Conservation (phyloP, 495 filamentous ascomycete genomes). For the Penicilliopsis zonata region DNA sequence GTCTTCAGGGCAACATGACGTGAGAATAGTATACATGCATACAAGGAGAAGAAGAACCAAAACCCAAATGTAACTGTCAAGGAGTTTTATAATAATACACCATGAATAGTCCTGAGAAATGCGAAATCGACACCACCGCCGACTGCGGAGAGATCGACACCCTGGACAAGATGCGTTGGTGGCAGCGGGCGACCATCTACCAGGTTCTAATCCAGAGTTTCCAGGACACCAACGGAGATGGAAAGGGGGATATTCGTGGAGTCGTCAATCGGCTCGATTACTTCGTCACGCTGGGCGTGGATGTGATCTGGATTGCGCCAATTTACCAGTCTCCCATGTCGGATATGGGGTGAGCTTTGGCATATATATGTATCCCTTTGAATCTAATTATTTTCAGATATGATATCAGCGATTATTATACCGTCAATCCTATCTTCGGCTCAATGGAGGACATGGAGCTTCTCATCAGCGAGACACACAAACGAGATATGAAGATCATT, state of each 20-base stretch:
- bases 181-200: slow-evolving; percentile 34
- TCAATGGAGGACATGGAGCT: slow-evolving; percentile 41
- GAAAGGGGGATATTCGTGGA: slow-evolving; percentile 43
- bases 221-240: slow-evolving; percentile 42
- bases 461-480: slow-evolving; percentile 31
- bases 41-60: too few species aligned
- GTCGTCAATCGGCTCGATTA: slow-evolving; percentile 42
- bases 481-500: slow-evolving; percentile 43
- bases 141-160: slow-evolving; percentile 2
- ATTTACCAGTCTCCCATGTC: slow-evolving; percentile 41
- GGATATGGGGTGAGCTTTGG: slow-evolving; percentile 19
- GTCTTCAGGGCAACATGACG: too few species aligned
- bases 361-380: too few species aligned
- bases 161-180: slow-evolving; percentile 14
- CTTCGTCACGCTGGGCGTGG: slow-evolving; percentile 38
- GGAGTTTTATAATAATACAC: too few species aligned
- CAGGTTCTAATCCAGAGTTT: slow-evolving; percentile 45
- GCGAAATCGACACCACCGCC: slow-evolving; percentile 1
- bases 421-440: slow-evolving; percentile 38
- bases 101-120: slow-evolving; percentile 1
- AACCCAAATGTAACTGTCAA: too few species aligned
- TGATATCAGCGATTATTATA: slow-evolving; percentile 48
- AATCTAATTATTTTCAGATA: slow-evolving; percentile 4
- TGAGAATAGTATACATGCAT: too few species aligned
- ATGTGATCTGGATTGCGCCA: slow-evolving; percentile 47